phyloP scores from a whole-genome alignment of 495 filamentous ascomycete species.

The Annulohypoxylon moriforme region DNA sequence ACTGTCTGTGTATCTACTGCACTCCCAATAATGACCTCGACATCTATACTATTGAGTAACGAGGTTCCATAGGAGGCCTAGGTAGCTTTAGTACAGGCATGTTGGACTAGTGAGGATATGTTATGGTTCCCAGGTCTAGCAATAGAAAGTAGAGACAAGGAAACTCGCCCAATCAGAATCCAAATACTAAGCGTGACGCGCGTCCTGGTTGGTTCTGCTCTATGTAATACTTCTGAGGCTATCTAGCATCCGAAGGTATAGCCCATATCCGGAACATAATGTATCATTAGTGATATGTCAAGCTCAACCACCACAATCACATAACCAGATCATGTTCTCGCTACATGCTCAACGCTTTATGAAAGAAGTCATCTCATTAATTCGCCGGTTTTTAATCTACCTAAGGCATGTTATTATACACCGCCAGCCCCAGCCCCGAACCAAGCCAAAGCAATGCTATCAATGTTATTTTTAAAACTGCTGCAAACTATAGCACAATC shows the following conservation, averaged over 20 bases:
- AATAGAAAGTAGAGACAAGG: background rate
- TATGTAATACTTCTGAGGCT: background rate
- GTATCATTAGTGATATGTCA: background rate
- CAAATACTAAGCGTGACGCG: background rate
- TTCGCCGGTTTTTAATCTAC: constrained; percentile 13
- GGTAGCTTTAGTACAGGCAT: background rate
- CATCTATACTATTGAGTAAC: no score
- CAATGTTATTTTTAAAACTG: background rate
- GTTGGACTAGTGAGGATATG: no score
- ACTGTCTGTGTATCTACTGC: background rate
- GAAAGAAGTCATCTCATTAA: constrained; percentile 13
- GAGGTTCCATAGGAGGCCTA: background rate
- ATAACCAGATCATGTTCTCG: background rate
- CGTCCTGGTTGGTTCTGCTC: background rate
- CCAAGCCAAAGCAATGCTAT: constrained; percentile 3
- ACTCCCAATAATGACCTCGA: background rate
- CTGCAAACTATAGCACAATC: constrained; percentile 75
- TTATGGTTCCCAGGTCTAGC: no score
- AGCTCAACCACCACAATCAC: constrained; percentile 2
- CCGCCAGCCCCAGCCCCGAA: constrained; percentile 18
- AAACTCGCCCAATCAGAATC: background rate
- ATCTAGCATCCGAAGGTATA: background rate
- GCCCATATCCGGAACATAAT: background rate
- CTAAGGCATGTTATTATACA: constrained; percentile 33
- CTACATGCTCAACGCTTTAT: background rate